These are phyloP conservation scores for Westerdykella aurantiaca DNA, from an alignment of 2,329 filamentous ascomycete genomes.

Conservation along the genomic window DNA sequence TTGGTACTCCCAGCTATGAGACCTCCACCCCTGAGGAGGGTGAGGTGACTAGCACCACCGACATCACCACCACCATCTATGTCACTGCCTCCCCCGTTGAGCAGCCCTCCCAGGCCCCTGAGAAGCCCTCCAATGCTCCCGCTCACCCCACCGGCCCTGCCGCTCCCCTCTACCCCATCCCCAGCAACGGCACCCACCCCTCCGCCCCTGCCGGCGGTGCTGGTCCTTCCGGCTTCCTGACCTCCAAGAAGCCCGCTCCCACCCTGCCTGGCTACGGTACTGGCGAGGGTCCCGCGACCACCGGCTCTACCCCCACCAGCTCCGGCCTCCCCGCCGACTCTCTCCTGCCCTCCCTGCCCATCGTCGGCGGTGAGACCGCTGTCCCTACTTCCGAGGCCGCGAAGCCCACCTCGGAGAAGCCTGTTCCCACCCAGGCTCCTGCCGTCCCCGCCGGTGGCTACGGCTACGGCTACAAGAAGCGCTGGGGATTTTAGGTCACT, in stretches of 20 bases:
- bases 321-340: too few species aligned
- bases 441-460: too few species aligned
- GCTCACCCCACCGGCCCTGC: constrained; percentile 8
- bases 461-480: too few species aligned
- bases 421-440: too few species aligned
- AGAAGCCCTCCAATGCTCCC: constrained; percentile 5
- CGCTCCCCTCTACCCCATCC: constrained; percentile 20
- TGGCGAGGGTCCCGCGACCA: too few species aligned
- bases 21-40: constrained; percentile 7
- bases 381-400: too few species aligned
- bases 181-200: constrained; percentile 23
- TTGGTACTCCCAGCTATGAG: constrained; percentile 13
- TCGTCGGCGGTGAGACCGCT: too few species aligned
- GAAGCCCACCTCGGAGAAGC: constrained; percentile 26
- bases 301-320: too few species aligned
- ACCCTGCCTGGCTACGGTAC: neutral
- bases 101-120: constrained; percentile 5
- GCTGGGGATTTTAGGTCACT: too few species aligned
- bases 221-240: constrained; percentile 29
- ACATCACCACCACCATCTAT: neutral
- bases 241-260: constrained; percentile 21
- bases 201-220: constrained; percentile 25
- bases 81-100: neutral
- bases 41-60: constrained; percentile 2
- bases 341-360: too few species aligned